These are phyloP conservation scores for Coelastrella sp. DNA, from an alignment of 139 green algal species.

Conservation along the genomic window DNA sequence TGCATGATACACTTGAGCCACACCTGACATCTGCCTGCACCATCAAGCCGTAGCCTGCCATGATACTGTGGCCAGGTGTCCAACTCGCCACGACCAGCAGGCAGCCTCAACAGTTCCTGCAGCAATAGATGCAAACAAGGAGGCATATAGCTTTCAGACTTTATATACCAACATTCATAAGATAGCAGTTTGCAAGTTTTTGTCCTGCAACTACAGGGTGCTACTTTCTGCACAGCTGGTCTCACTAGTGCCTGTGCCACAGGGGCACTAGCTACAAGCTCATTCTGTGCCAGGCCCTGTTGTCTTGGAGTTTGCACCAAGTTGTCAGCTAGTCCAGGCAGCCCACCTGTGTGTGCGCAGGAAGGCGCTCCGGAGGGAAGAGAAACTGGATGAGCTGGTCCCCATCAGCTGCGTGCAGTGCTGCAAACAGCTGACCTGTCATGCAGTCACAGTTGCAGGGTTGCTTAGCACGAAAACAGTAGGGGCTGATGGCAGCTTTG, in stretches of 20 bases:
- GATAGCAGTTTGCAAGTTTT: not conserved
- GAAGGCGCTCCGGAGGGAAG: slow-evolving; percentile 83
- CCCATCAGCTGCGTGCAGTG: slow-evolving; percentile 77
- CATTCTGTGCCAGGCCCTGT: too few relatives aligned
- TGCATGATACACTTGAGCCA: too few relatives aligned
- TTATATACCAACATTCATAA: not conserved
- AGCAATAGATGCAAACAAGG: not conserved
- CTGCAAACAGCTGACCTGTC: slow-evolving; percentile 76
- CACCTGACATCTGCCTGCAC: slow-evolving; percentile 17
- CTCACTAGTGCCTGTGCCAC: too few relatives aligned
- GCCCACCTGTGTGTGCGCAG: slow-evolving; percentile 80
- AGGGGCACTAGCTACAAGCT: too few relatives aligned
- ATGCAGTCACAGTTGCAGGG: too few relatives aligned
- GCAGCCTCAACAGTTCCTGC: slow-evolving; percentile 64
- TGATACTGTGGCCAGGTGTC: slow-evolving; percentile 83
- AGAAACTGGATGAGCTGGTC: slow-evolving; percentile 81
- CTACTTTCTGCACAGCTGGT: not conserved
- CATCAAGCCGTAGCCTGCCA: slow-evolving; percentile 30
- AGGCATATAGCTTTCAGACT: too few relatives aligned
- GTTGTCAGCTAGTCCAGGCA: not conserved
- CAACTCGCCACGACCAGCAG: slow-evolving; percentile 61
- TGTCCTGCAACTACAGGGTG: not conserved
- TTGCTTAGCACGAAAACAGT: too few relatives aligned
- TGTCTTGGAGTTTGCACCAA: too few relatives aligned
- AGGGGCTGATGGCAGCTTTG: too few relatives aligned